Percentiles rank a stretch among this genome's conserved stretches.
Conservation (phyloP, 345 rosid genomes). For the Hibiscus mutabilis region DNA sequence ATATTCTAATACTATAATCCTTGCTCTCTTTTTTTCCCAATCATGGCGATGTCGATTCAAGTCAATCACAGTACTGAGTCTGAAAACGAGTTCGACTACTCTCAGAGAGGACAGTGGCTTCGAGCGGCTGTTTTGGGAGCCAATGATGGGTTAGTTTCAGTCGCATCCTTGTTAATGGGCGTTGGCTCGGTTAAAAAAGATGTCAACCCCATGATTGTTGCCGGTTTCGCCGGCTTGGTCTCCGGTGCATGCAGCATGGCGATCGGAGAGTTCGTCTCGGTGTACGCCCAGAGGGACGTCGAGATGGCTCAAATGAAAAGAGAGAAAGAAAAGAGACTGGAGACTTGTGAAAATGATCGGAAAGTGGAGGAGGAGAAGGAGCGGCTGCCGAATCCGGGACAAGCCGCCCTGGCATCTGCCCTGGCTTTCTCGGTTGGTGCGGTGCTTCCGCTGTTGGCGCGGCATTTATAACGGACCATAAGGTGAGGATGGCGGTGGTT, state of each 20-base stretch:
- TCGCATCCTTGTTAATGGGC: neutral
- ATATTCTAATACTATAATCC: neutral
- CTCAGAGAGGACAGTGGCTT: neutral
- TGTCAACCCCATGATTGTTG: neutral
- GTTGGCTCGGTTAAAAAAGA: neutral
- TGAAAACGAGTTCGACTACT: neutral
- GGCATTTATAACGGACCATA: constrained; percentile 58
- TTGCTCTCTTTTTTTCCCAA: neutral
- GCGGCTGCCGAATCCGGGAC: constrained; percentile 67
- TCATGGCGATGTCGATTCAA: neutral
- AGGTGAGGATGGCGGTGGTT: constrained; percentile 50
- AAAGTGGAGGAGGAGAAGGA: constrained; percentile 24
- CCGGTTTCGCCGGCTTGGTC: neutral
- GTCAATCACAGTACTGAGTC: neutral
- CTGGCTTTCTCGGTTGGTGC: constrained; percentile 74
- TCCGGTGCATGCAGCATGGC: neutral
- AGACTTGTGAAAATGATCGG: neutral
- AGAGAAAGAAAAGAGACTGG: neutral
- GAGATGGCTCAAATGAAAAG: neutral
- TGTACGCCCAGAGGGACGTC: neutral
- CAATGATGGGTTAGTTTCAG: neutral
- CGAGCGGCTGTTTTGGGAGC: neutral
- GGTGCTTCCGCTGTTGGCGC: constrained; percentile 79
- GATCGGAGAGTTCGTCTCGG: neutral
- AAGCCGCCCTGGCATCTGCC: constrained; percentile 81